phyloP scores from a whole-genome alignment of 441 rosid genomes.

The Rhodomyrtus psidioides region DNA sequence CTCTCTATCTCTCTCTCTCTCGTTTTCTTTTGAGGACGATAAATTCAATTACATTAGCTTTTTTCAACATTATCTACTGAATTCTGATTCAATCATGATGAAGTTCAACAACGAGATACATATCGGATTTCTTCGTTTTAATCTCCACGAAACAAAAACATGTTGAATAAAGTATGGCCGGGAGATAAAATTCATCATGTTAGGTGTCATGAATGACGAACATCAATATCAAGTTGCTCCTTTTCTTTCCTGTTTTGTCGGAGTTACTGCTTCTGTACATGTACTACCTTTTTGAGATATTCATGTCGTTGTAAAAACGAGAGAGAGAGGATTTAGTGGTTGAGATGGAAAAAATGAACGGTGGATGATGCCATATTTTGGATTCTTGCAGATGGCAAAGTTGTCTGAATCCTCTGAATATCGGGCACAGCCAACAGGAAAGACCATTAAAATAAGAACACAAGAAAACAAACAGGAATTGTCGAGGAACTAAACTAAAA shows the following conservation, averaged over 20 bases:
- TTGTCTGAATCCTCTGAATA: not conserved
- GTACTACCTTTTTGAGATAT: not conserved
- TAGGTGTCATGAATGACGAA: not conserved
- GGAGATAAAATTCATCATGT: too few relatives aligned
- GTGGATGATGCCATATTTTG: not conserved
- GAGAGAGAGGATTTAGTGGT: not conserved
- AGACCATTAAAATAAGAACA: not conserved
- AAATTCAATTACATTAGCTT: not conserved
- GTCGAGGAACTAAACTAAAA: not conserved
- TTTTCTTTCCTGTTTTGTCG: not conserved
- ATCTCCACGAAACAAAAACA: too few relatives aligned
- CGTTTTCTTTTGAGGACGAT: rapidly evolving
- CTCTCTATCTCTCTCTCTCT: not conserved
- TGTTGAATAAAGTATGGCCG: too few relatives aligned
- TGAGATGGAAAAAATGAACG: not conserved
- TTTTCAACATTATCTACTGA: rapidly evolving
- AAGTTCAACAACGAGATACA: too few relatives aligned
- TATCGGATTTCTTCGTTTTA: too few relatives aligned
- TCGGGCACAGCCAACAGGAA: not conserved
- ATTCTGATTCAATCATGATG: too few relatives aligned
- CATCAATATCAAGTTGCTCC: not conserved
- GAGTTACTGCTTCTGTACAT: not conserved
- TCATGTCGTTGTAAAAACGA: not conserved
- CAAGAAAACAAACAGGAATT: not conserved
- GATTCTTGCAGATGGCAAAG: not conserved